These are phyloP conservation scores for Thuja plicata DNA, from an alignment of 83 land plant species.

Conservation along the genomic window DNA sequence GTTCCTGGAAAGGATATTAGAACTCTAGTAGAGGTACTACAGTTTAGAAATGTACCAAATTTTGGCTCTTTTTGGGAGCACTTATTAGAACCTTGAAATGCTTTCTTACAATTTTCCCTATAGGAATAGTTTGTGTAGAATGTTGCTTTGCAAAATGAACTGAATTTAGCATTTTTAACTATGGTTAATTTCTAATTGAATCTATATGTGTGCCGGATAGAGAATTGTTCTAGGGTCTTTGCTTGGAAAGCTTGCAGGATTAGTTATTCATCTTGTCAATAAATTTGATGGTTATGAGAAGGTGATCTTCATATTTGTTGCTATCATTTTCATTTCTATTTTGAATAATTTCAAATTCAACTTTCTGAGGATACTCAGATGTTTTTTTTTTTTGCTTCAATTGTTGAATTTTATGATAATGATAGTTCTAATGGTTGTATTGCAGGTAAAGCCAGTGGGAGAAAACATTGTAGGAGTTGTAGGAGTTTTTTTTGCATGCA, in stretches of 20 bases:
- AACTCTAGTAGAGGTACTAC: constrained; percentile 64
- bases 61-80: background rate
- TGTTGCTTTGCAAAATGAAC: background rate
- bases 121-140: background rate
- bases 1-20: constrained; percentile 83
- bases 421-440: background rate
- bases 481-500: constrained; percentile 91
- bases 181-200: background rate
- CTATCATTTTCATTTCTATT: background rate
- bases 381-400: background rate
- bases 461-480: constrained; percentile 80
- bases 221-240: constrained; percentile 86
- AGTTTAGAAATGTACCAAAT: background rate
- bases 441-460: constrained; percentile 91
- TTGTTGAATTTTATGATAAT: background rate
- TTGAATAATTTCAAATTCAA: background rate
- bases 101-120: background rate
- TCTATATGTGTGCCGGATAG: constrained; percentile 60
- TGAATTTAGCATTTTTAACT: background rate
- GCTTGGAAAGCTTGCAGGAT: constrained; percentile 43
- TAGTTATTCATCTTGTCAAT: constrained; percentile 79
- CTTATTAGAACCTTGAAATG: constrained; percentile 3
- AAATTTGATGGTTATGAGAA: constrained; percentile 98
- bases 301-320: constrained; percentile 35
- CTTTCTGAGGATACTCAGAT: background rate